Conservation (phyloP, 2,329 filamentous ascomycete genomes). For the Coniella lustricola region DNA sequence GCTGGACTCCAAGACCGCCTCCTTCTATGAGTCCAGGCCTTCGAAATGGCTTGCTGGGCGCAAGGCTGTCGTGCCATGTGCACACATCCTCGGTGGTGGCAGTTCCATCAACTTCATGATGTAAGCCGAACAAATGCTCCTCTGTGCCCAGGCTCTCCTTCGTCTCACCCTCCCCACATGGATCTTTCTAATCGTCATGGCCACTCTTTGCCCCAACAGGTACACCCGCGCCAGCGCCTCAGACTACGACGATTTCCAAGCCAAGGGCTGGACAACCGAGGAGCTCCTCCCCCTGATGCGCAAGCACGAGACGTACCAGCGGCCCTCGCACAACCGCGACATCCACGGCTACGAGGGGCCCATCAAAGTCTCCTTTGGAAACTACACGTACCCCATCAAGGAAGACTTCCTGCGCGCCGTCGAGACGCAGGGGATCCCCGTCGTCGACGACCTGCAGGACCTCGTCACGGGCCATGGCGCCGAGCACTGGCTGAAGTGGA, state of each 20-base stretch:
- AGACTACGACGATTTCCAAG: slow-evolving; percentile 72
- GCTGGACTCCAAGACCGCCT: slow-evolving; percentile 72
- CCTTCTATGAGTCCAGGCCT: slow-evolving; percentile 72
- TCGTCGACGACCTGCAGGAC: slow-evolving; percentile 71
- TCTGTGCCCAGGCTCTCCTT: too few species aligned
- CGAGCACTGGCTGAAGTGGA: slow-evolving; percentile 83
- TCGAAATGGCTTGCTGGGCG: slow-evolving; percentile 66
- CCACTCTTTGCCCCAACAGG: too few species aligned
- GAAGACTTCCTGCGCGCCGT: slow-evolving; percentile 70
- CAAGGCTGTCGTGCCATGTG: slow-evolving; percentile 66
- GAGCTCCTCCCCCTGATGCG: slow-evolving; percentile 70
- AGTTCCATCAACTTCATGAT: slow-evolving; percentile 77
- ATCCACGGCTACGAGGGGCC: slow-evolving; percentile 72
- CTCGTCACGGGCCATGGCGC: slow-evolving; percentile 62
- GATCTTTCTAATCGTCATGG: too few species aligned
- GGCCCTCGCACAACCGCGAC: slow-evolving; percentile 56
- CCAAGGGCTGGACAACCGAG: slow-evolving; percentile 72
- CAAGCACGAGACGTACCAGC: slow-evolving; percentile 75
- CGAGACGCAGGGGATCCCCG: slow-evolving; percentile 67
- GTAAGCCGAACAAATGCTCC: too few species aligned
- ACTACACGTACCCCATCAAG: slow-evolving; percentile 76
- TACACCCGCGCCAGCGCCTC: slow-evolving; percentile 63
- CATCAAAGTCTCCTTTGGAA: slow-evolving; percentile 76
- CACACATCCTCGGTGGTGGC: slow-evolving; percentile 64
- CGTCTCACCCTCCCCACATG: too few species aligned